Conservation (phyloP, 129 eudicot genomes). For the Escallonia herrerae region DNA sequence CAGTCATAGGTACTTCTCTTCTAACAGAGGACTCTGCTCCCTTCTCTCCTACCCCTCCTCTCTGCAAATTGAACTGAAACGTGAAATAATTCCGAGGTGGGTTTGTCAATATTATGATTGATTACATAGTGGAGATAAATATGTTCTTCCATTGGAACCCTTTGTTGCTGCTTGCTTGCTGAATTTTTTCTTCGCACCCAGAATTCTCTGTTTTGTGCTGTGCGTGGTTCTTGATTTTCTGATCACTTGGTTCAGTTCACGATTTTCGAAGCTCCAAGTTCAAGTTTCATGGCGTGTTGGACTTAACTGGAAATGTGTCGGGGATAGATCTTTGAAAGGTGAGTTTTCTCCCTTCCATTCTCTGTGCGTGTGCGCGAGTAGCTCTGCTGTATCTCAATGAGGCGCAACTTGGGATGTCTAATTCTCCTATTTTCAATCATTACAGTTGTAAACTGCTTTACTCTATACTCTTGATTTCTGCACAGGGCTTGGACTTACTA, state of each 20-base stretch:
- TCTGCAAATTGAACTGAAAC: conserved; percentile 7
- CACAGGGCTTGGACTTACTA: background rate
- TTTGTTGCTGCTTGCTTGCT: background rate
- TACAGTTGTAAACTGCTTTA: background rate
- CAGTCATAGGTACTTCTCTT: background rate
- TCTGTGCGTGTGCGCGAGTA: background rate
- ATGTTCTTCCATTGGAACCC: background rate
- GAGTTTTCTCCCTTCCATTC: background rate
- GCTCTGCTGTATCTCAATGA: background rate
- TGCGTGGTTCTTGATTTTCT: background rate
- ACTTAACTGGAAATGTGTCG: conserved; percentile 10
- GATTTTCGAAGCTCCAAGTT: background rate
- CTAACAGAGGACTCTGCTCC: background rate
- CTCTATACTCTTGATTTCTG: background rate
- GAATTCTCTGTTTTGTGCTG: background rate
- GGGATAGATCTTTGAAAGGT: conserved; percentile 12
- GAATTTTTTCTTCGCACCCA: background rate
- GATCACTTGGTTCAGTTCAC: background rate
- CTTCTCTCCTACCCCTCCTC: background rate
- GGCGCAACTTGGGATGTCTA: background rate
- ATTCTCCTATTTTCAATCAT: background rate
- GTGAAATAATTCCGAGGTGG: conserved; percentile 10
- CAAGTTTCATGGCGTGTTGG: background rate
- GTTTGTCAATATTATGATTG: conserved; percentile 2
- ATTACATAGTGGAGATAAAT: background rate